Percentiles rank a stretch among this genome's conserved stretches.
Evolutionary conservation across 495 filamentous ascomycete genomes (phyloP).

Genomic region (Aspergillus avenaceus): DNA sequence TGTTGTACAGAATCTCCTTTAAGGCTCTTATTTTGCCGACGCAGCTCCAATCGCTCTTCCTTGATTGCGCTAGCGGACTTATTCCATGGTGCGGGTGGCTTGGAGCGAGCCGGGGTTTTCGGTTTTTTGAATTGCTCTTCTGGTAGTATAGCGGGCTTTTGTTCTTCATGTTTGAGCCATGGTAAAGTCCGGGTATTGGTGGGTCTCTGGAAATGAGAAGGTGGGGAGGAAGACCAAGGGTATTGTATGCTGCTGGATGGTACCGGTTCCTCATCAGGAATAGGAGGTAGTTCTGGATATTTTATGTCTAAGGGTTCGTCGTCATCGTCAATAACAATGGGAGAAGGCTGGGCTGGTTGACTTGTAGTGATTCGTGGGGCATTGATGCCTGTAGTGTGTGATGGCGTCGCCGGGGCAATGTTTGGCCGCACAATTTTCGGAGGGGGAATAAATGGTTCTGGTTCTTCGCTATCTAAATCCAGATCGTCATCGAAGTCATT

Average conservation of each 20-base stretch:
- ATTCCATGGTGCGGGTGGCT: slow-evolving; percentile 63
- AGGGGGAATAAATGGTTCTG: slow-evolving; percentile 26
- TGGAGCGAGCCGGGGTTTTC: slow-evolving; percentile 31
- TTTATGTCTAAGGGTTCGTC: slow-evolving; percentile 24
- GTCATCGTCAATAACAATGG: slow-evolving; percentile 8
- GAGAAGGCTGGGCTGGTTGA: neutral
- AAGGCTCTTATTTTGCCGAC: slow-evolving; percentile 55
- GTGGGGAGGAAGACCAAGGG: slow-evolving; percentile 64
- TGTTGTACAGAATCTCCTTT: slow-evolving; percentile 22
- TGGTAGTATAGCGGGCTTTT: slow-evolving; percentile 3
- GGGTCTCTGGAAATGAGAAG: slow-evolving; percentile 41
- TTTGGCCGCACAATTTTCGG: slow-evolving; percentile 11
- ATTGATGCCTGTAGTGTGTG: neutral
- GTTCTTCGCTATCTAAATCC: slow-evolving; percentile 44
- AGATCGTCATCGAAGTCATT: slow-evolving; percentile 53
- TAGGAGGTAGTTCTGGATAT: slow-evolving; percentile 39
- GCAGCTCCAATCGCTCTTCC: slow-evolving; percentile 71
- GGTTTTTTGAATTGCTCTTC: slow-evolving; percentile 28
- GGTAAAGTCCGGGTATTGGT: slow-evolving; percentile 53
- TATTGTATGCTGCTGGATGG: slow-evolving; percentile 51
- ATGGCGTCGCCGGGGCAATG: slow-evolving; percentile 9
- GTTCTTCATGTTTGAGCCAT: slow-evolving; percentile 38
- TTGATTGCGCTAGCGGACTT: slow-evolving; percentile 76
- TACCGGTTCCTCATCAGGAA: slow-evolving; percentile 26
- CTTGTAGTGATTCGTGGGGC: slow-evolving; percentile 6